Base-by-base conservation (phyloP, 805 yeast genomes). In the Metschnikowia vanudenii region DNA sequence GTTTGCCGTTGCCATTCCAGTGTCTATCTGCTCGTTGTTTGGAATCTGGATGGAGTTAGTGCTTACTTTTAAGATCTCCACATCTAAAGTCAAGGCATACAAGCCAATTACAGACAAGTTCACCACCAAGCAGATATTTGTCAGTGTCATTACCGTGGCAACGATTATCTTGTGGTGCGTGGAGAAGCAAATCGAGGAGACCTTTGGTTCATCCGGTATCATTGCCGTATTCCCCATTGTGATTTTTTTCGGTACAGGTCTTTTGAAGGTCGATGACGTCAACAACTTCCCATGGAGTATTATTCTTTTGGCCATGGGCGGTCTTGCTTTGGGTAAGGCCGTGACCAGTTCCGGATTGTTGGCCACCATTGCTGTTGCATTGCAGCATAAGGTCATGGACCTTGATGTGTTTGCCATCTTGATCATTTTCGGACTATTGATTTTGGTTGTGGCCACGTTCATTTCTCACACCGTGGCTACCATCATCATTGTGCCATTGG, bases 221-320 rank as follows among this genome's bases (percentile, higher is more conserved):
- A 82, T 94, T 50, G 96, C 98, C 0, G 76, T 94, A 46, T 76
- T 91, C 14, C 97, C 99, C 10, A 78, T 92, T 59, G 77, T 90
- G n/a, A 67, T 89, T n/a, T 84, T 92, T 60, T 92, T 92, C 61
- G 98, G 97, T 4, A 81, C 96, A 0, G 97, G 97, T 1, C 67
- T 91, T 16, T 71, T 92, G 49, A 81, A 86, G 8, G 84, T 90
- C 1, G 96, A 91, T 47, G 99, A 92, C 62, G 90, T 92, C 67
- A 92, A 94, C 67, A 92, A 89, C 63, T 92, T 92, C 63, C 82
- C 96, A 53, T 92, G 99, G 99, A 90, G 96, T 4, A 94, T 92
- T 57, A 94, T 94, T 9, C 81, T 92, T 37, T 74, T 92, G 52
- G 97, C 98, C 3, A 94, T 92, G 99, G 99, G 99, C 28, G 99